Evolutionary conservation across 345 rosid species (phyloP).

Genomic region (thale cress (Arabidopsis thaliana)): DNA sequence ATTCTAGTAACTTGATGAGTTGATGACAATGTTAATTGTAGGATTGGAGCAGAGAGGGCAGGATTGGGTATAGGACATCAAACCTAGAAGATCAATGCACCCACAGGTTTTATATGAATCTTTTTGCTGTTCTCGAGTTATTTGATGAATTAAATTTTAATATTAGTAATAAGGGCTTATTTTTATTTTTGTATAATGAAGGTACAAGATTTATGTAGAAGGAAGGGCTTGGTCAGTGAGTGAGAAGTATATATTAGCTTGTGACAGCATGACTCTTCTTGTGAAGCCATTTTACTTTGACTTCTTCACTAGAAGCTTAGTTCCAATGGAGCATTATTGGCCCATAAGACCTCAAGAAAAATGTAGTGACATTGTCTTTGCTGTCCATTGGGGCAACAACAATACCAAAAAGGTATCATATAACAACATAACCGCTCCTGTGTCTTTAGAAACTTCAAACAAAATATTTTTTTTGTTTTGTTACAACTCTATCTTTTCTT

Average conservation of each 20-base stretch:
- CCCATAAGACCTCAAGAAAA: constrained; percentile 48
- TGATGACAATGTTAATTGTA: constrained; percentile 7
- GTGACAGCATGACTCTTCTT: constrained; percentile 51
- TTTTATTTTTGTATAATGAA: background rate
- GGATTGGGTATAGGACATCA: constrained; percentile 47
- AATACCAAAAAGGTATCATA: constrained; percentile 47
- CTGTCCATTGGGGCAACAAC: constrained; percentile 61
- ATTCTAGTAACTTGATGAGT: constrained; percentile 8
- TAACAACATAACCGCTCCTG: background rate
- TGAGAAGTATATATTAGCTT: constrained; percentile 57
- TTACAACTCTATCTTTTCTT: background rate
- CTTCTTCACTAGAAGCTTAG: constrained; percentile 52
- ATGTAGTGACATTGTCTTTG: constrained; percentile 51
- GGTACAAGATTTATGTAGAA: constrained; percentile 61
- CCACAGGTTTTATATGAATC: constrained; percentile 48
- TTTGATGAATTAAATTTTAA: background rate
- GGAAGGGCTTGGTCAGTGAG: constrained; percentile 65
- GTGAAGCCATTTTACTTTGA: constrained; percentile 50
- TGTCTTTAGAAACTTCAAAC: background rate
- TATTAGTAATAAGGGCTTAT: background rate
- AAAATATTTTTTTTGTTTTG: background rate
- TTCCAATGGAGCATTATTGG: constrained; percentile 60
- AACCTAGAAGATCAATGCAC: constrained; percentile 58
- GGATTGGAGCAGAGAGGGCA: constrained; percentile 50
- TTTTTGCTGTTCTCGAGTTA: background rate